These are phyloP conservation scores for Coemansia sp. DNA, from an alignment of 192 early-diverging fungal genomes.

Conservation along the genomic window DNA sequence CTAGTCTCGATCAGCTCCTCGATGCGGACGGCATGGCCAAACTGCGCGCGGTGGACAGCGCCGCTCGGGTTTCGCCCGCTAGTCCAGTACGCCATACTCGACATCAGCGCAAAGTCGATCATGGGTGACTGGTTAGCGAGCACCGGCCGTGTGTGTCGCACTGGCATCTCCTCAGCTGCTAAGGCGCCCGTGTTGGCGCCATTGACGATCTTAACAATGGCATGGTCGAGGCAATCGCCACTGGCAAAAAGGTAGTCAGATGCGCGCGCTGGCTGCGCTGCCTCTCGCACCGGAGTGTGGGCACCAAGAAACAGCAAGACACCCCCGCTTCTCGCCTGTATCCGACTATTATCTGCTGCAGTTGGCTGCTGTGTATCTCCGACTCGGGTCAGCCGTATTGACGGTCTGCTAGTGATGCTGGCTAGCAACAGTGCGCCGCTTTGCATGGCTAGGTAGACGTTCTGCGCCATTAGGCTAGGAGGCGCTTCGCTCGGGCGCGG, in stretches of 20 bases:
- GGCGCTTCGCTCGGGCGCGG: conserved; percentile 1
- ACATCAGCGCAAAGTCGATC: conserved; percentile 14
- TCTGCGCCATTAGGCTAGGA: conserved; percentile 12
- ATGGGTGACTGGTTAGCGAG: conserved; percentile 38
- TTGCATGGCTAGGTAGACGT: conserved; percentile 27
- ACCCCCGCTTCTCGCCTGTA: not conserved
- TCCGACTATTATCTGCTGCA: not conserved
- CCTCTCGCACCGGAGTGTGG: not conserved
- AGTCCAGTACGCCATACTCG: conserved; percentile 15
- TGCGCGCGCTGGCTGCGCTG: not conserved
- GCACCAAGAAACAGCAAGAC: conserved; percentile 19
- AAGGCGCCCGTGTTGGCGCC: not conserved
- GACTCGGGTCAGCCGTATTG: conserved; percentile 14
- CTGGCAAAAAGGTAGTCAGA: conserved; percentile 27
- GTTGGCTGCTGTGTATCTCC: not conserved
- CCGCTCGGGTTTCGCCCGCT: conserved; percentile 13
- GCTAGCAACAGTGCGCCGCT: conserved; percentile 24
- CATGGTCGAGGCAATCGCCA: conserved; percentile 34
- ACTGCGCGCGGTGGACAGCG: conserved; percentile 16
- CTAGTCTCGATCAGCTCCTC: conserved; percentile 1
- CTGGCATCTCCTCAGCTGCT: not conserved
- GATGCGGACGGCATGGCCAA: conserved; percentile 14
- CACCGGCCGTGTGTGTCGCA: conserved; percentile 1
- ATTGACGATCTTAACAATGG: conserved; percentile 20
- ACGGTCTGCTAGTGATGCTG: conserved; percentile 7